Evolutionary conservation across 192 early-diverging fungal genomes (phyloP).

Genomic region (Diversispora eburnea): DNA sequence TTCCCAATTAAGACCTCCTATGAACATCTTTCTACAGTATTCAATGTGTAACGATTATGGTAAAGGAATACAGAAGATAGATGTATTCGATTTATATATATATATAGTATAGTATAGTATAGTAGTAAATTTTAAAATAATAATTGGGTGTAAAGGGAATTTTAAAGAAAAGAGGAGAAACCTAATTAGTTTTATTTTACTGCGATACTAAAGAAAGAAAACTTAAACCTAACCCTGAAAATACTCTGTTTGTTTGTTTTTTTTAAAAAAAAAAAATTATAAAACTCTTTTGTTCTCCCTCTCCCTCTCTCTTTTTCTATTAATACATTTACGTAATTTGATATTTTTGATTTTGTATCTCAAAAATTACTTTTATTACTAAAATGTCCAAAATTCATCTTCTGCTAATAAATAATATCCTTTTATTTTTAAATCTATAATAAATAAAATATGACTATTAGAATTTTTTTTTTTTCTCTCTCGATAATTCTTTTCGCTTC

Average conservation of each 20-base stretch:
- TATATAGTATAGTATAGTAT: no score
- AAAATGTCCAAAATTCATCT: no score
- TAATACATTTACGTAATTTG: no score
- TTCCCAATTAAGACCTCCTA: constrained; percentile 80
- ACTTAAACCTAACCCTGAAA: constrained; percentile 11
- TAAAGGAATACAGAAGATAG: constrained; percentile 1
- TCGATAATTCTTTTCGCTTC: no score
- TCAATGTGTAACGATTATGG: constrained; percentile 16
- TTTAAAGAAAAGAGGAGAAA: constrained; percentile 17
- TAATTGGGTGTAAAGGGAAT: constrained; percentile 7
- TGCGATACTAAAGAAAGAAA: constrained; percentile 27
- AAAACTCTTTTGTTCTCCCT: constrained; percentile 16
- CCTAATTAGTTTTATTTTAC: constrained; percentile 28
- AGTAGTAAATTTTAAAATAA: constrained; percentile 10
- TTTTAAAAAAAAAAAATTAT: no score
- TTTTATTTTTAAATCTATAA: no score
- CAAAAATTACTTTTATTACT: no score
- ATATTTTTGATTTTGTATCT: no score
- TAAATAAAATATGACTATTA: no score
- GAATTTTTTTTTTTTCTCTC: no score
- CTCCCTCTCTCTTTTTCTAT: constrained; percentile 21
- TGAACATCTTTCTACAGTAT: constrained; percentile 70
- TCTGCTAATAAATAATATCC: no score
- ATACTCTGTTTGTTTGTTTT: neutral
- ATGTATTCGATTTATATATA: constrained; percentile 14